Base-by-base conservation (phyloP, 2,329 filamentous ascomycete genomes). In the Trichophyton schoenleinii region DNA sequence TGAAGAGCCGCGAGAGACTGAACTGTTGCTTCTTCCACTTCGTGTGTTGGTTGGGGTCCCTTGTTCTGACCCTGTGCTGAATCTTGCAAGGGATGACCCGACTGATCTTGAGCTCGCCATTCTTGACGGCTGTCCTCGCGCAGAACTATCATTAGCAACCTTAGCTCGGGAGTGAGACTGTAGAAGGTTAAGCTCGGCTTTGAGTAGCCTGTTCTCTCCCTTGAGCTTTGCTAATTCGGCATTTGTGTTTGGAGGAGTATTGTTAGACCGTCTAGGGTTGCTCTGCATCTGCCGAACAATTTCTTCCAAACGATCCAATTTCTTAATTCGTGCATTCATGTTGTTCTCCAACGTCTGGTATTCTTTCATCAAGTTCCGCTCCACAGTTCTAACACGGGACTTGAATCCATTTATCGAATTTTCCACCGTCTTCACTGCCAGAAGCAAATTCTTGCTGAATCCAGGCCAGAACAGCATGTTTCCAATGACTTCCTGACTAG, bases 401-500 rank as follows among this genome's bases (percentile, higher is more conserved):
- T 89, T 87, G 78, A 96, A 95, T 7, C 84, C 83, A 18, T 83
- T 81, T 41, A 97, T 80, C 65, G 95, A 84, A 18, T 80, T 79
- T 77, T 97, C 94, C 61, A 97, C 86, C 1, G 86, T 89, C 78
- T 92, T 95, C 64, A 96, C 83, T 0, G 92, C 92, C 0, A 86
- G 83, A 49, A 96, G 75, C 28, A 99, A 81, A 71, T 96, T 97
- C 73, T 91, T 89, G 70, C 87, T 89, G 75, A 97, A 97, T 0
- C 88, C 89, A 0, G 88, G 87, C 76, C 76, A 78, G 68, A 78
- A 78, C 3, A 97, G 80, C 74, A 94, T 90, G 58, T 86, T 91
- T 0, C 86, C 85, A 64, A 99, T 88, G 13, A 91, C 86, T 69
- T 96, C 92, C 38, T 95, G 80, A 11, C 87, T 90, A 0, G 91